phyloP scores from a whole-genome alignment of 2,329 filamentous ascomycete genomes.

The Pestalotiopsis sp. region DNA sequence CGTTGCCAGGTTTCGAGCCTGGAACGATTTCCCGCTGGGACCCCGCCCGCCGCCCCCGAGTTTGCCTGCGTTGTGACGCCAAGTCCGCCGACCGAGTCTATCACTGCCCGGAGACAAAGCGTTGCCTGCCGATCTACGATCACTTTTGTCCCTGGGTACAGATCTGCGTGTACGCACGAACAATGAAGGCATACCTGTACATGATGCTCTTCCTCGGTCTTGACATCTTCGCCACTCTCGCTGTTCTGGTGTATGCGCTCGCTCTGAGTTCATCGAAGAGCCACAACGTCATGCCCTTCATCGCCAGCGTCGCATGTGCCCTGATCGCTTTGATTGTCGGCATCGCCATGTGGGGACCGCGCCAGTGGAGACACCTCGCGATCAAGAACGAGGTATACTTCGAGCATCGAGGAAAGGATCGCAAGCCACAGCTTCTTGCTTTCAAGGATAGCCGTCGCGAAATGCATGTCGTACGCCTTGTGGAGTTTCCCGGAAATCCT shows the following conservation, averaged over 20 bases:
- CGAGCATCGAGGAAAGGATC: neutral
- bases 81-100: slow-evolving; percentile 19
- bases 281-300: neutral
- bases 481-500: neutral
- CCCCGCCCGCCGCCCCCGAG: neutral
- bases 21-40: neutral
- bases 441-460: neutral
- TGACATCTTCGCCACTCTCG: slow-evolving; percentile 15
- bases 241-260: neutral
- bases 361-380: neutral
- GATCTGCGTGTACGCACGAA: slow-evolving; percentile 19
- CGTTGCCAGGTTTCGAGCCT: neutral
- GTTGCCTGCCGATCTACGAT: slow-evolving; percentile 20
- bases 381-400: neutral
- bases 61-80: neutral
- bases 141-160: slow-evolving; percentile 18
- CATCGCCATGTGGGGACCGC: neutral
- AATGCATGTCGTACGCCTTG: neutral
- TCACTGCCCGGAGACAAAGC: slow-evolving; percentile 13
- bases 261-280: neutral
- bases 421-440: neutral
- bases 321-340: neutral
- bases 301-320: neutral
- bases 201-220: slow-evolving; percentile 18
- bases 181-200: slow-evolving; percentile 21